Conservation (phyloP, 805 yeast species). For the Nakazawaea populi region DNA sequence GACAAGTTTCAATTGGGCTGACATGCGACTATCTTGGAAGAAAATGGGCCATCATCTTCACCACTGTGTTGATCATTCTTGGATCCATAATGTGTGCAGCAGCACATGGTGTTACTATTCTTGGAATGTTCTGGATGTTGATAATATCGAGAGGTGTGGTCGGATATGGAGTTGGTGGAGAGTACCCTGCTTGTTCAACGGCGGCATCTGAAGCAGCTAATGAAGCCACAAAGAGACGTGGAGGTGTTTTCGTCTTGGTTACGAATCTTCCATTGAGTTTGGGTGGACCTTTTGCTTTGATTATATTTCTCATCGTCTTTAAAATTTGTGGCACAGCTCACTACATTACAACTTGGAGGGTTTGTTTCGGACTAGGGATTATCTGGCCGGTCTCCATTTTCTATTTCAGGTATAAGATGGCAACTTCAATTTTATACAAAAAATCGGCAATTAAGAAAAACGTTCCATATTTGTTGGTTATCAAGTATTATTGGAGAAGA, state of each 20-base stretch:
- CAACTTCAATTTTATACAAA: constrained; percentile 57
- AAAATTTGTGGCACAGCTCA: constrained; percentile 44
- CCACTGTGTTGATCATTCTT: constrained; percentile 53
- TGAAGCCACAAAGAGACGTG: constrained; percentile 55
- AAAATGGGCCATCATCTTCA: constrained; percentile 63
- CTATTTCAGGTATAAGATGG: constrained; percentile 66
- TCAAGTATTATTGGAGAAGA: constrained; percentile 64
- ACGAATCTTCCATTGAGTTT: constrained; percentile 69
- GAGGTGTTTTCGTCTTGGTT: constrained; percentile 57
- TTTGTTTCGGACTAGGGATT: constrained; percentile 58
- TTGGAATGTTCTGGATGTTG: constrained; percentile 74
- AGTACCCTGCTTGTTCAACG: constrained; percentile 64
- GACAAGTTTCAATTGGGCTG: constrained; percentile 61
- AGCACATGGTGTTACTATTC: constrained; percentile 50
- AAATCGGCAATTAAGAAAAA: constrained; percentile 54
- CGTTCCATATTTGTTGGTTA: constrained; percentile 54
- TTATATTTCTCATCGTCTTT: constrained; percentile 62
- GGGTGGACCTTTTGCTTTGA: constrained; percentile 75
- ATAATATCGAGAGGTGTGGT: constrained; percentile 68
- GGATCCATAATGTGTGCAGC: constrained; percentile 69
- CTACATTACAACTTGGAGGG: constrained; percentile 58
- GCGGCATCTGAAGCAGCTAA: constrained; percentile 72
- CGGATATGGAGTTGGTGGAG: constrained; percentile 79
- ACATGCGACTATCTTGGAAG: constrained; percentile 63
- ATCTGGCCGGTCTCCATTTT: constrained; percentile 70